phyloP scores from a whole-genome alignment of 495 filamentous ascomycete genomes.

The Halenospora varia region DNA sequence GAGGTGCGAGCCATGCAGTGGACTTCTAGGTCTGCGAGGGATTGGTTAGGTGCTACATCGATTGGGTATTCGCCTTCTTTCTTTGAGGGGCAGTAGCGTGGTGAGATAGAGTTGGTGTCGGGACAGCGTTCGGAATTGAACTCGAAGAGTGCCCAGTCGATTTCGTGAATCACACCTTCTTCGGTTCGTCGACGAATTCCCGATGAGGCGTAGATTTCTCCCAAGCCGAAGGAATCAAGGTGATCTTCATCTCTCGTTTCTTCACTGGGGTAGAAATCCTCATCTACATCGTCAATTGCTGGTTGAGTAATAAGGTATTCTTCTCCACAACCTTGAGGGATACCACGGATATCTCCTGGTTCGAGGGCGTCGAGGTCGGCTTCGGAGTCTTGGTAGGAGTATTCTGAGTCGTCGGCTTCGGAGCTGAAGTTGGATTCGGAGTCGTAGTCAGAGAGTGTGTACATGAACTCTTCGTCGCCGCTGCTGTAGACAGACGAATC shows the following conservation, averaged over 20 bases:
- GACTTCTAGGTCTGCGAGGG: constrained; percentile 66
- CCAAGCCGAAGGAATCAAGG: constrained; percentile 67
- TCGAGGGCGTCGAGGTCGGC: constrained; percentile 39
- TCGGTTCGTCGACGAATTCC: constrained; percentile 69
- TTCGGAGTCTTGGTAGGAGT: constrained; percentile 8
- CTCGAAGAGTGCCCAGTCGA: constrained; percentile 93
- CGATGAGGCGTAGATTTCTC: constrained; percentile 83
- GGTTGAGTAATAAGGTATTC: constrained; percentile 78
- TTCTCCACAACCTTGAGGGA: constrained; percentile 69
- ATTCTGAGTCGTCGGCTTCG: not conserved
- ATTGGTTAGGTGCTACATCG: constrained; percentile 8
- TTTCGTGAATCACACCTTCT: constrained; percentile 73
- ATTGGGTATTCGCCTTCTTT: constrained; percentile 16
- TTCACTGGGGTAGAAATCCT: constrained; percentile 63
- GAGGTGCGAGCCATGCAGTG: constrained; percentile 91
- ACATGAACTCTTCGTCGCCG: constrained; percentile 26
- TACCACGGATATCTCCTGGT: constrained; percentile 79
- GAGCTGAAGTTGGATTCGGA: constrained; percentile 12
- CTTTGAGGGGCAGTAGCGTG: constrained; percentile 23
- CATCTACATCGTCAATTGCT: constrained; percentile 79
- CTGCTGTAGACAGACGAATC: constrained; percentile 22
- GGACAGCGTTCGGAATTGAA: constrained; percentile 68
- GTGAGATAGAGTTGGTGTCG: constrained; percentile 56
- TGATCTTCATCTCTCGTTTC: constrained; percentile 70
- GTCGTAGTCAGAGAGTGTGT: constrained; percentile 24